Evolutionary conservation across 1,284 basidiomycete genomes (phyloP), one percentile per base, ranked within the genome.

Genomic region (Melampsora abietis-canadensis): DNA sequence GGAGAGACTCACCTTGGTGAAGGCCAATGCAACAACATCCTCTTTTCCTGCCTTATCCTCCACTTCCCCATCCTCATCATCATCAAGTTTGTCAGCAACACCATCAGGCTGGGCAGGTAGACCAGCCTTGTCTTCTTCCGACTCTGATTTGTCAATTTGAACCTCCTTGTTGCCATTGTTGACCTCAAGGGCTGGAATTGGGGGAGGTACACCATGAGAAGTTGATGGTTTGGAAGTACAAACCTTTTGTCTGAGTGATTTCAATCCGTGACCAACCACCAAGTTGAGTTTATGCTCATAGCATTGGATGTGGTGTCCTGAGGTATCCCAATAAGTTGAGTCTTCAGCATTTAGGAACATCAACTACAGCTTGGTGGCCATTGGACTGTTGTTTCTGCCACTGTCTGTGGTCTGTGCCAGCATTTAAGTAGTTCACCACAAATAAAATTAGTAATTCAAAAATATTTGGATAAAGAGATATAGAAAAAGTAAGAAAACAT

Each of bases 371-470:
- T 64, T 34, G 6, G 31, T 34, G 1, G 62, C 62, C 62, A 64
- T 66, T n/a, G 37, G 40, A 21, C 44, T 21, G 59, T 60, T 60
- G 59, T 60, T 60, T n/a, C n/a, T n/a, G n/a, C n/a, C n/a, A n/a
- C n/a, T n/a, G n/a, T n/a, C n/a, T n/a, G n/a, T n/a, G n/a, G 34
- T 17, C 31, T 37, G 34, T 1, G 44, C 31, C 3, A 40, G 34
- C 34, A 34, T 34, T 3, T 34, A 34, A 34, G 34, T 34, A 34
- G 34, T 34, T 34, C 8, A 8, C 3, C 3, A 34, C 3, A 34
- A 8, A 34, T 34, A 34, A 34, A 4, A 34, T 34, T 8, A 34
- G 34, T 34, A 34, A n/a, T n/a, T n/a, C n/a, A n/a, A n/a, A n/a
- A n/a, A n/a, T n/a, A n/a, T n/a, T n/a, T n/a, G n/a, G n/a, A n/a